Evolutionary conservation across 441 rosid genomes (phyloP).

Genomic region (Aleurites moluccanus): DNA sequence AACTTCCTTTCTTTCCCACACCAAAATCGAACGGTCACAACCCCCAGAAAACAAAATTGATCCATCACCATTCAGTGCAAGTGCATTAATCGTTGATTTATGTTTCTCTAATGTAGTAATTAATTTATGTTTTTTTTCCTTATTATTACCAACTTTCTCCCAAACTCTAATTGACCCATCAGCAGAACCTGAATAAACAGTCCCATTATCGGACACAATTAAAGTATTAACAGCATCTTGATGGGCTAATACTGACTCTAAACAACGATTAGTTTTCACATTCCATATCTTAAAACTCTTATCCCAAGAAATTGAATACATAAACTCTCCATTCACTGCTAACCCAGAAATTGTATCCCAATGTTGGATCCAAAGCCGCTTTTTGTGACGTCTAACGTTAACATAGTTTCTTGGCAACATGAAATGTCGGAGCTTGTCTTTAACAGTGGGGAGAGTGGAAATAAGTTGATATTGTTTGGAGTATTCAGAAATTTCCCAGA

Average conservation of each 20-base stretch:
- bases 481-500: conserved; percentile 32
- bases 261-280: conserved; percentile 27
- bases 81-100: conserved; percentile 41
- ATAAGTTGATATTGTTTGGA: conserved; percentile 32
- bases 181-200: conserved; percentile 41
- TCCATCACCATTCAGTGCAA: conserved; percentile 40
- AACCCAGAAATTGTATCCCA: conserved; percentile 47
- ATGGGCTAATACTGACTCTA: conserved; percentile 47
- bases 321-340: conserved; percentile 28
- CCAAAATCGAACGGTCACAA: conserved; percentile 41
- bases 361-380: conserved; percentile 53
- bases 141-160: conserved; percentile 26
- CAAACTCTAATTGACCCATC: conserved; percentile 45
- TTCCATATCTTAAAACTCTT: conserved; percentile 49
- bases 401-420: conserved; percentile 41
- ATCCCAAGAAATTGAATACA: conserved; percentile 57
- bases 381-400: conserved; percentile 44
- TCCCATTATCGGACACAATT: conserved; percentile 37
- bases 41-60: conserved; percentile 43
- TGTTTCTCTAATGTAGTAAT: conserved; percentile 38
- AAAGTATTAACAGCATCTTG: conserved; percentile 45
- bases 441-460: conserved; percentile 44
- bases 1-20: conserved; percentile 35
- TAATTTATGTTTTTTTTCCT: conserved; percentile 28
- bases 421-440: conserved; percentile 37